These are phyloP conservation scores for Ambrosiella cleistominuta DNA, from an alignment of 2,329 filamentous ascomycete genomes.

Conservation along the genomic window DNA sequence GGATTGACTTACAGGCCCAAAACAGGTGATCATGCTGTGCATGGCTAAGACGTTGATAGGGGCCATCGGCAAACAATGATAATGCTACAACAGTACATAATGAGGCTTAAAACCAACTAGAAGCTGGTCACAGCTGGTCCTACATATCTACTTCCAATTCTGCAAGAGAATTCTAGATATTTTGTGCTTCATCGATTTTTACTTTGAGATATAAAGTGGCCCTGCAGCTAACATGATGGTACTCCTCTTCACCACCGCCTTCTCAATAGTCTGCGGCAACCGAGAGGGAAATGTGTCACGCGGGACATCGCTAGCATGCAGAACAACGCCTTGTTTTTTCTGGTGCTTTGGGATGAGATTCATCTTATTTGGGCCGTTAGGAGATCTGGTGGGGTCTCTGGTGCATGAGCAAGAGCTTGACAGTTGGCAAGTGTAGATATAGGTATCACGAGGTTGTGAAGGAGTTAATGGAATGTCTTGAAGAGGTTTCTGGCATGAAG, in stretches of 20 bases:
- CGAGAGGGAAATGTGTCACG: background rate
- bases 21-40: too few species aligned
- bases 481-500: too few species aligned
- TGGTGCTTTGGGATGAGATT: background rate
- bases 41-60: too few species aligned
- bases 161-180: background rate
- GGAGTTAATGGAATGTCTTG: too few species aligned
- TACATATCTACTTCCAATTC: background rate
- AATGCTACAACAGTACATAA: too few species aligned
- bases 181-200: background rate
- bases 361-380: background rate
- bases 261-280: background rate
- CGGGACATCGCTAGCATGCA: background rate
- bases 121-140: too few species aligned
- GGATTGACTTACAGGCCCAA: too few species aligned
- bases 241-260: background rate
- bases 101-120: too few species aligned
- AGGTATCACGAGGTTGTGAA: background rate
- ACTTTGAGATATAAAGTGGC: background rate
- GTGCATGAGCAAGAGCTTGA: background rate
- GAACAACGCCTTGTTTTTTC: background rate
- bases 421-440: background rate
- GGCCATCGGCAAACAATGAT: too few species aligned
- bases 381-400: background rate
- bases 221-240: background rate